phyloP scores from a whole-genome alignment of 805 yeast species.

The Clavispora phyllophila region DNA sequence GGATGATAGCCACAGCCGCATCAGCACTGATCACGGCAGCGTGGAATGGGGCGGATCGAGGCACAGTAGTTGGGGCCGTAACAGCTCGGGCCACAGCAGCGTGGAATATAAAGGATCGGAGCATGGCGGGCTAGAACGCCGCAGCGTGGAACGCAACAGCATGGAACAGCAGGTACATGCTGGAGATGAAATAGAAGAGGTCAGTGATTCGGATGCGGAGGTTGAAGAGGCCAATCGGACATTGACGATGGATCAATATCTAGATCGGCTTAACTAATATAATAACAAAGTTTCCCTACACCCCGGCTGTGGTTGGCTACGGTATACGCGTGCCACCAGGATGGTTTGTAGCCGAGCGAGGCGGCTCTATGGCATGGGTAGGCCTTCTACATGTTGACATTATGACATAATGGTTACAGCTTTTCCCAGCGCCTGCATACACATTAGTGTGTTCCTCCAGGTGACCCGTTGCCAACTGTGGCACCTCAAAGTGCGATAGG shows the following conservation, averaged over 20 bases:
- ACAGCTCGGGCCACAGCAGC: neutral
- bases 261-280: constrained; percentile 4
- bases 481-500: no score
- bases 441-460: no score
- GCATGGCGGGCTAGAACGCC: neutral
- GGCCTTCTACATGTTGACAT: neutral
- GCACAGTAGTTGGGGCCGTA: neutral
- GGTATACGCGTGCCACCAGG: neutral
- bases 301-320: neutral
- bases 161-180: neutral
- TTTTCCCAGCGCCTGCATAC: neutral
- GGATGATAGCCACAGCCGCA: constrained; percentile 18
- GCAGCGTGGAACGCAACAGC: neutral
- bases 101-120: neutral
- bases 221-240: constrained; percentile 13
- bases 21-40: neutral
- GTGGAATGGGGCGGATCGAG: neutral
- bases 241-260: constrained; percentile 14
- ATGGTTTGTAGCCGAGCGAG: neutral
- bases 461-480: no score
- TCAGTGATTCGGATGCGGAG: neutral
- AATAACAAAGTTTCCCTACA: neutral
- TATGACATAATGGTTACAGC: neutral
- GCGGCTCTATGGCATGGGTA: neutral
- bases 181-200: neutral